Evolutionary conservation across 73 alveolate genomes (phyloP), one percentile per base, ranked within the genome.

Genomic region (Durusdinium trenchii): DNA sequence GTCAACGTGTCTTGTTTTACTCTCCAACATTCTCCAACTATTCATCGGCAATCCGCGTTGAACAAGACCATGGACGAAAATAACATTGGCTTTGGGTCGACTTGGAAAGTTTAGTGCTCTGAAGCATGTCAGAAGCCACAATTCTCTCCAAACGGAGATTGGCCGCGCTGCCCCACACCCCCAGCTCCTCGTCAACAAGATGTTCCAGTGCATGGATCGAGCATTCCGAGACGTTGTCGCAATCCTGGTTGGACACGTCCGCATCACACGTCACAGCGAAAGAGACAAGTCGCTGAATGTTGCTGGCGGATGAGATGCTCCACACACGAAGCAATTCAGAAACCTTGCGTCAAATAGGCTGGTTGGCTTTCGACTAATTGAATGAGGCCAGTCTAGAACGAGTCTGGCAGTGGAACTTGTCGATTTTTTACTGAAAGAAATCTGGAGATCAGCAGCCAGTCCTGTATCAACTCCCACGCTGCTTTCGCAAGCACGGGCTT

Each of bases 381-480:
- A n/a, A n/a, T n/a, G n/a, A n/a, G n/a, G n/a, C n/a, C n/a, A n/a
- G n/a, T n/a, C n/a, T n/a, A n/a, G n/a, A n/a, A n/a, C n/a, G n/a
- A n/a, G n/a, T n/a, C n/a, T n/a, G n/a, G n/a, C n/a, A n/a, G n/a
- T n/a, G n/a, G n/a, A n/a, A n/a, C n/a, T n/a, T n/a, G n/a, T n/a
- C n/a, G n/a, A n/a, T n/a, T n/a, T n/a, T n/a, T n/a, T n/a, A n/a
- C n/a, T n/a, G n/a, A n/a, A n/a, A n/a, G n/a, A n/a, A n/a, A n/a
- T n/a, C n/a, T n/a, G n/a, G n/a, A n/a, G 6, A 62, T 62, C 76
- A 62, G 18, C 76, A 6, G 32, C 32, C 76, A 62, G 62, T 78
- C 87, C 87, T 78, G 87, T 3, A 78, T 61, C 87, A 78, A 42
- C 40, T 78, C 87, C 87, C 87, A 78, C 16, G 87, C 87, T 9